Base-by-base conservation (phyloP, 208 protist genomes). In the Trypanosoma cruzi region DNA sequence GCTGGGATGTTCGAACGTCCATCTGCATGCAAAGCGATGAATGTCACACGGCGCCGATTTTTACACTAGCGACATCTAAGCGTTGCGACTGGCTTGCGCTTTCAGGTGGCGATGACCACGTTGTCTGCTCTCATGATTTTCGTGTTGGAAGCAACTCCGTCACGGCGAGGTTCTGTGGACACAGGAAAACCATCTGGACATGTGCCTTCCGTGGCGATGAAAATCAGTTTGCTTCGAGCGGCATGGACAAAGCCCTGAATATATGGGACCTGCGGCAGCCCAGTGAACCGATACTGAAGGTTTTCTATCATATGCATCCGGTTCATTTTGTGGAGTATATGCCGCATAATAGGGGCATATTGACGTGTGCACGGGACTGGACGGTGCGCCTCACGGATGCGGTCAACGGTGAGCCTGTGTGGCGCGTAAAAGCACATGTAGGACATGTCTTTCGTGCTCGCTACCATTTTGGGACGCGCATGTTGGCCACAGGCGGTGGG, bases 101-200 rank as follows among this genome's bases (percentile, higher is more conserved):
- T 22, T 81, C 76, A 11, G 81, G 70, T 2, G 85, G 86, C 3
- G 77, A 90, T 63, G 85, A 90, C 73, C 60, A 71, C 28, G 49
- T 71, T 14, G 53, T 93, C 1, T 84, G 64, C 67, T 68, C 85
- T 34, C 86, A 90, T 64, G 89, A 95, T 66, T 86, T 95, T 22
- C 86, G 89, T 1, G 4, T 63, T 29, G 65, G 56, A n/a, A 58
- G 63, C 16, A 60, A 77, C 42, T 69, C 79, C 8, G 81, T 90
- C 13, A 79, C 73, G 16, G 65, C 73, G 28, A 73, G 77, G 0
- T 79, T 89, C 22, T 48, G 65, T 8, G 89, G 86, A 4, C 86
- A 91, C 64, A 77, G 37, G 0, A 77, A 63, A 36, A 95, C 89
- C 1, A 50, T 95, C 31, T 95, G 89, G 87, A 72, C 79, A 37